phyloP scores from a whole-genome alignment of 495 filamentous ascomycete species.

The Chaetomium fimeti region DNA sequence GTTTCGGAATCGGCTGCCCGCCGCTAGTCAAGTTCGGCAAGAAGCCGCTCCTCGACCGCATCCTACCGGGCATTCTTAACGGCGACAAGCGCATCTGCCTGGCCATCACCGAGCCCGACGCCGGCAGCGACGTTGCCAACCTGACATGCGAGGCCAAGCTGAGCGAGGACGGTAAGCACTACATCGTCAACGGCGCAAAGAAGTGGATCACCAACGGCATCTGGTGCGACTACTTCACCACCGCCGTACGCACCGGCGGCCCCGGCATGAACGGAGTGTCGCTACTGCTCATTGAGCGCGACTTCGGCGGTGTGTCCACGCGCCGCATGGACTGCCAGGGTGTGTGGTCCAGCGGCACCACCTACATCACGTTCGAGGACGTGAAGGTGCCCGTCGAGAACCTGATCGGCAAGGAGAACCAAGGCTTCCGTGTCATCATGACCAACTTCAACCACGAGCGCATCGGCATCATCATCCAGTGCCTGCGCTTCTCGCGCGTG shows the following conservation, averaged over 20 bases:
- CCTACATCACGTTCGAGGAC: constrained; percentile 97
- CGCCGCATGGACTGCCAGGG: constrained; percentile 98
- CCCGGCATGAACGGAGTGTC: constrained; percentile 88
- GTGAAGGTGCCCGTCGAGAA: constrained; percentile 99
- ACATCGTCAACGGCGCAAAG: constrained; percentile 99
- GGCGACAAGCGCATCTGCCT: constrained; percentile 94
- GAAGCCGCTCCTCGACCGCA: constrained; percentile 78
- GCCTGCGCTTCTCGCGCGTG: constrained; percentile 88
- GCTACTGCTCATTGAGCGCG: constrained; percentile 80
- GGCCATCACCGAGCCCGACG: constrained; percentile 57
- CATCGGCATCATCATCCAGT: constrained; percentile 98
- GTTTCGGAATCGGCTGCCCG: constrained; percentile 90
- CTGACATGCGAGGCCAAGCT: constrained; percentile 93
- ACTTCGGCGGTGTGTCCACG: constrained; percentile 78
- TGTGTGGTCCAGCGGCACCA: constrained; percentile 91
- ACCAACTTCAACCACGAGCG: constrained; percentile 99
- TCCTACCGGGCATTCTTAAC: constrained; percentile 72
- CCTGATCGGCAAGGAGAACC: constrained; percentile 94
- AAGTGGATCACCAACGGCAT: constrained; percentile 99
- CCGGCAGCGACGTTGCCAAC: constrained; percentile 81
- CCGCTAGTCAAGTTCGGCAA: constrained; percentile 91
- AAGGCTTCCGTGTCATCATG: constrained; percentile 98
- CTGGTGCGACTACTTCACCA: constrained; percentile 96
- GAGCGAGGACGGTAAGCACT: constrained; percentile 91
- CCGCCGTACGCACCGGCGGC: constrained; percentile 84